Evolutionary conservation across 768 basidiomycete species (phyloP).

Genomic region (Dentipellis sp.): DNA sequence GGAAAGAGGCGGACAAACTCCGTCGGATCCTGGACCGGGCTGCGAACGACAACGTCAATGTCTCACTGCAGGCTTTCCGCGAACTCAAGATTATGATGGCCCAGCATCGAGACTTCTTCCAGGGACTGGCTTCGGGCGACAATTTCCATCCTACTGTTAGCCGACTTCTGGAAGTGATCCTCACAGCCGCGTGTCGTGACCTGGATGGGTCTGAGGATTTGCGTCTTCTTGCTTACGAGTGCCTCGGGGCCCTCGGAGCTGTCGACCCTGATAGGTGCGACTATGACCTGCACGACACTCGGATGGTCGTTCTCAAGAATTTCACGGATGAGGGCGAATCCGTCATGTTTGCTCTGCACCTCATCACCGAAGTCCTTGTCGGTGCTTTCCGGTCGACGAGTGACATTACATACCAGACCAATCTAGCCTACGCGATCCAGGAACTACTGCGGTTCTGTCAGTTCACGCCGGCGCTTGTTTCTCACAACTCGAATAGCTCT

Average conservation of each 20-base stretch:
- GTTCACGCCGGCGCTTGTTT: constrained; percentile 71
- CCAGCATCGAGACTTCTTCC: constrained; percentile 41
- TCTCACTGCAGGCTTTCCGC: constrained; percentile 60
- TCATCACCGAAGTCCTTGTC: constrained; percentile 80
- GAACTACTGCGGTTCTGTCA: constrained; percentile 82
- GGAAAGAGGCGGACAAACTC: constrained; percentile 47
- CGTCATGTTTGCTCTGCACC: constrained; percentile 70
- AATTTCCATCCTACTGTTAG: constrained; percentile 74
- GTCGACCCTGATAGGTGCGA: constrained; percentile 92
- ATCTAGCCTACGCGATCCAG: constrained; percentile 87
- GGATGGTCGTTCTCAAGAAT: constrained; percentile 71
- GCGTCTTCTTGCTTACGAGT: constrained; percentile 73
- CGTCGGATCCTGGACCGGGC: constrained; percentile 64
- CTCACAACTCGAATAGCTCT: constrained; percentile 34
- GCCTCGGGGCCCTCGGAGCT: constrained; percentile 86
- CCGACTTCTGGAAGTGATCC: constrained; percentile 53
- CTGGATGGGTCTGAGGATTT: constrained; percentile 64
- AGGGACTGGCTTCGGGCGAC: constrained; percentile 69
- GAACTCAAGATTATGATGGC: constrained; percentile 69
- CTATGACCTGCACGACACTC: constrained; percentile 43
- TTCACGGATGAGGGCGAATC: constrained; percentile 76
- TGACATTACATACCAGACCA: constrained; percentile 85
- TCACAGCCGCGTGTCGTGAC: constrained; percentile 67
- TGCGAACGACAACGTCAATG: constrained; percentile 70
- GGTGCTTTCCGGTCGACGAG: constrained; percentile 89